Percentiles rank a stretch among this genome's conserved stretches.
Evolutionary conservation across 1,284 basidiomycete genomes (phyloP).

Genomic region (Fomitiporia mediterranea): DNA sequence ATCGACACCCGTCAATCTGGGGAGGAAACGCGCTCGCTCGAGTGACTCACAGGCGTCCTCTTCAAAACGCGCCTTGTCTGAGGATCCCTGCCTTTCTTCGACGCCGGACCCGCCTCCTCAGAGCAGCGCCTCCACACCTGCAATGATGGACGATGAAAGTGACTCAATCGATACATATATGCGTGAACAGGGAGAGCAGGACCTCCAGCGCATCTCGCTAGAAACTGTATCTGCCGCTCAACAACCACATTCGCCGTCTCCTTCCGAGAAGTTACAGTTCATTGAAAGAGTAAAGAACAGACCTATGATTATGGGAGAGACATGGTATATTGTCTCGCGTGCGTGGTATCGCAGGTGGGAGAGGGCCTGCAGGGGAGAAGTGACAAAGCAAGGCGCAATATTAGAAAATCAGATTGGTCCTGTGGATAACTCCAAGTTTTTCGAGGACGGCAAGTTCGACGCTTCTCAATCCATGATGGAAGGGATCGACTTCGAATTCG

Average conservation of each 20-base stretch:
- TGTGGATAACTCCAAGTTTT: conserved; percentile 66
- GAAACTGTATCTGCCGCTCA: conserved; percentile 19
- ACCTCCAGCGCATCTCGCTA: conserved; percentile 27
- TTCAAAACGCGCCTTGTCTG: conserved; percentile 67
- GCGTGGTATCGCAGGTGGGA: conserved; percentile 75
- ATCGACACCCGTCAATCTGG: conserved; percentile 28
- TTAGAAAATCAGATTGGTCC: conserved; percentile 63
- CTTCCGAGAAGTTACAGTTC: conserved; percentile 42
- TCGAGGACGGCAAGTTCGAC: conserved; percentile 50
- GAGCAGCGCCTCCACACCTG: conserved; percentile 29
- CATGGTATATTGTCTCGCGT: conserved; percentile 73
- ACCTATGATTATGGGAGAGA: conserved; percentile 59
- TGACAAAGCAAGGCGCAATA: conserved; percentile 61
- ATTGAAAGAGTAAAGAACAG: conserved; percentile 44
- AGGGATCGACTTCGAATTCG: conserved; percentile 72
- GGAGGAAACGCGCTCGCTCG: conserved; percentile 45
- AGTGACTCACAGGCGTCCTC: conserved; percentile 50
- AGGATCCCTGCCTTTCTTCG: conserved; percentile 38
- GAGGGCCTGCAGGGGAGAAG: conserved; percentile 60
- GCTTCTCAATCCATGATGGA: conserved; percentile 44
- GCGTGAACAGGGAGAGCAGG: conserved; percentile 55
- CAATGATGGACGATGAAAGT: conserved; percentile 34
- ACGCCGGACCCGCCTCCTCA: conserved; percentile 5
- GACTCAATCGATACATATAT: conserved; percentile 64
- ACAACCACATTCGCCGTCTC: conserved; percentile 27